These are phyloP conservation scores for Neonectria neomacrospora DNA, from an alignment of 2,329 filamentous ascomycete species.

Conservation along the genomic window DNA sequence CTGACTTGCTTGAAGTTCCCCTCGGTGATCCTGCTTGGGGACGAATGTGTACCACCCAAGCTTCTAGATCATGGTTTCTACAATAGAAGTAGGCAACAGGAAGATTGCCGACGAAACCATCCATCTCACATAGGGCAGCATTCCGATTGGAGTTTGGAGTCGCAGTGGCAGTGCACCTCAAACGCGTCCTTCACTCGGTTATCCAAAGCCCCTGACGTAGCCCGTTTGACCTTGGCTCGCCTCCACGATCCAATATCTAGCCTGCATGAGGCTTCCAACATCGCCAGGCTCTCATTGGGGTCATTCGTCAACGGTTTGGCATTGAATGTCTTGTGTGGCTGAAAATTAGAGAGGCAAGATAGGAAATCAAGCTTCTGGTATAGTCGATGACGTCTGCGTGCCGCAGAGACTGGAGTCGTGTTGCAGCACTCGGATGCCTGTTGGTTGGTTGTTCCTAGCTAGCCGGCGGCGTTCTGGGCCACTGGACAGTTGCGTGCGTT, in stretches of 20 bases:
- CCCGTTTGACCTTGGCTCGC: neutral
- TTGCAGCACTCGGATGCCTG: neutral
- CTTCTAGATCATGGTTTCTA: neutral
- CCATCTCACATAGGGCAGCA: neutral
- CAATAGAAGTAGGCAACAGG: no score
- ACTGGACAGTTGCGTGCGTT: neutral
- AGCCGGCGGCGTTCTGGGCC: neutral
- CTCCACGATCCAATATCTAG: neutral
- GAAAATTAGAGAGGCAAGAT: slow-evolving; percentile 19
- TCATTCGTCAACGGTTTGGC: slow-evolving; percentile 26
- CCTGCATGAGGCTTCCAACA: neutral
- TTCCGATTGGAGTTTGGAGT: neutral
- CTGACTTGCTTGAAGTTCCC: neutral
- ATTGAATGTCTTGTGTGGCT: slow-evolving; percentile 18
- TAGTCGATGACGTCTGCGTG: slow-evolving; percentile 41
- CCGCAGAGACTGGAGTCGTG: neutral
- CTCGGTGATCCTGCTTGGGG: neutral
- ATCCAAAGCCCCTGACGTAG: slow-evolving; percentile 1
- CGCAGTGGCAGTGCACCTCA: neutral
- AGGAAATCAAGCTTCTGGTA: slow-evolving; percentile 39
- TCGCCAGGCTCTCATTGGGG: neutral
- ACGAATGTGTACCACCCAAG: neutral
- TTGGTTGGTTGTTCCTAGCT: slow-evolving; percentile 4
- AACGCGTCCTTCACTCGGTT: neutral
- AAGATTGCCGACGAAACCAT: neutral